Evolutionary conservation across 352 stramenopile species (phyloP), one percentile per base, ranked within the genome.

Genomic region (Phytophthora fragariae): DNA sequence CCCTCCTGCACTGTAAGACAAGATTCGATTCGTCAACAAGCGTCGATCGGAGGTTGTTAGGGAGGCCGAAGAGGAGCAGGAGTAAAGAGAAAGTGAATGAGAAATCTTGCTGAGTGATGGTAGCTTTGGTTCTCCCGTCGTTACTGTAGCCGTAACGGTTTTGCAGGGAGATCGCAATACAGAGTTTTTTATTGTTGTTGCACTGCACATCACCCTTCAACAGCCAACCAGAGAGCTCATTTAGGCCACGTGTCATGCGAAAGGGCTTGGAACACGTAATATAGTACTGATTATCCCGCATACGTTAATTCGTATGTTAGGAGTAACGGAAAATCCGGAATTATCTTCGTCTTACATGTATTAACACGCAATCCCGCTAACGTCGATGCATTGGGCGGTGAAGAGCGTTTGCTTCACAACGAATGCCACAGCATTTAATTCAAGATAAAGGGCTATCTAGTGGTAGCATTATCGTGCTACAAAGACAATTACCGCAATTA

Each of bases 11-110:
- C n/a, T 69, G 4, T 57, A 71, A 1, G 17, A 68, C 53, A 74
- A 75, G 17, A 65, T 69, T 1, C 11, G 61, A 10, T 66, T 71
- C 14, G 52, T 72, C 1, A 49, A 47, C 9, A 66, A 57, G 39
- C 56, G 49, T 39, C 55, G 52, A 15, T 15, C 53, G 12, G 54
- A 57, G 27, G 12, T 57, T 24, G 37, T 1, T 19, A 61, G 37
- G 52, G n/a, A 44, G 24, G 24, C 24, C 24, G 24, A 27, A 27
- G 24, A 27, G 24, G 24, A 27, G 24, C 24, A 6, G n/a, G 37
- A 27, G 24, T 27, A 27, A 27, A 27, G 24, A 27, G 24, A 27
- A 27, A 14, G 14, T 10, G 27, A 46, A 15, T 37, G 33, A 3
- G 11, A 10, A 39, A 12, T 11, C 11, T 52, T 66, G 60, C 50